A percentile compares a stretch with the other conserved stretches of the same genome.
Conservation (phyloP, 2,329 filamentous ascomycete species). For the Tothia fuscella region DNA sequence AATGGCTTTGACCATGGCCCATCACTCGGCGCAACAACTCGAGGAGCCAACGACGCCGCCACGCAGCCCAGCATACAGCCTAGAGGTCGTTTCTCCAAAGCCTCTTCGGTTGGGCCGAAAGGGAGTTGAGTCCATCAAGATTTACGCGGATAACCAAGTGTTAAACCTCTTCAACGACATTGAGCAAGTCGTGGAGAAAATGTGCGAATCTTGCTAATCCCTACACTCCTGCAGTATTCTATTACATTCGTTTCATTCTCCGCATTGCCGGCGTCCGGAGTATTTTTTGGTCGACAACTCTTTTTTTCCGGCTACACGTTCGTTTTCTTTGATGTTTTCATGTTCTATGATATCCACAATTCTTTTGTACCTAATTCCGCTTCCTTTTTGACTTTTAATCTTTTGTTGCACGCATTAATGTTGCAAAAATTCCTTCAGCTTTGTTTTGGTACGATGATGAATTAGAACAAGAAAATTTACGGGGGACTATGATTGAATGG, state of each 20-base stretch:
- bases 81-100: slow-evolving; percentile 13
- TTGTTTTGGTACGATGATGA: not conserved
- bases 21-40: slow-evolving; percentile 16
- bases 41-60: slow-evolving; percentile 6
- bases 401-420: not conserved
- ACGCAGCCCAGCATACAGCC: slow-evolving; percentile 11
- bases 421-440: not conserved
- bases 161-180: slow-evolving; percentile 30
- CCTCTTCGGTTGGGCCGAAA: slow-evolving; percentile 20
- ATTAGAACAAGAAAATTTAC: not conserved
- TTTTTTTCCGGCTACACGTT: not conserved
- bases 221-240: not conserved
- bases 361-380: too few relatives aligned
- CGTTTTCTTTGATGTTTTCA: too few relatives aligned
- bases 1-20: slow-evolving; percentile 18
- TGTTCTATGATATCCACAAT: too few relatives aligned
- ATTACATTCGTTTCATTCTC: not conserved
- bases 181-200: slow-evolving; percentile 29
- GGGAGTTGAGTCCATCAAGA: slow-evolving; percentile 31
- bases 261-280: not conserved
- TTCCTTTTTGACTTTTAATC: not conserved
- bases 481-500: too few relatives aligned
- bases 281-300: too few relatives aligned
- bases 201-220: slow-evolving; percentile 27
- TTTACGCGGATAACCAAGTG: slow-evolving; percentile 31